Conservation (phyloP, 441 rosid genomes). For the Theobroma grandiflorum region DNA sequence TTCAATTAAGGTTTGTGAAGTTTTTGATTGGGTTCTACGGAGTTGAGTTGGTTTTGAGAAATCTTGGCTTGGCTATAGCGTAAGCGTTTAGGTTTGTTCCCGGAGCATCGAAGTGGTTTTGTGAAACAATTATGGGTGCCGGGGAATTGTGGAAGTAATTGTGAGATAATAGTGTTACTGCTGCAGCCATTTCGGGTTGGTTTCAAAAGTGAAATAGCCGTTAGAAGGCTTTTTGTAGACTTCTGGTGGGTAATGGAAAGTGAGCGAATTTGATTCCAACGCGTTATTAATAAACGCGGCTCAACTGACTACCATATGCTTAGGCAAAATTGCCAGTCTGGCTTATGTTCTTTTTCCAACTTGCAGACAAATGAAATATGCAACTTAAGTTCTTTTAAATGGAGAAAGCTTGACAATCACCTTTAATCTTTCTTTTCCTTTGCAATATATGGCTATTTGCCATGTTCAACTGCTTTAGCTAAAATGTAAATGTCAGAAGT, state of each 20-base stretch:
- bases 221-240: background rate
- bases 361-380: too few relatives aligned
- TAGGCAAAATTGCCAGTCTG: too few relatives aligned
- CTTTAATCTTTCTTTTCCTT: too few relatives aligned
- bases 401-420: too few relatives aligned
- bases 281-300: too few relatives aligned
- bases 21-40: background rate
- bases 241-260: background rate
- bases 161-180: conserved; percentile 19
- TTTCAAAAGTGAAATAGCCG: conserved; percentile 14
- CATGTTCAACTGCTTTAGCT: too few relatives aligned
- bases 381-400: too few relatives aligned
- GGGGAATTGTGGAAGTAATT: conserved; percentile 32
- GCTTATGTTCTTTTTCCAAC: too few relatives aligned
- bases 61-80: conserved; percentile 32
- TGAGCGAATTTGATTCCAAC: too few relatives aligned
- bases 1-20: conserved; percentile 7
- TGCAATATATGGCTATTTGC: too few relatives aligned
- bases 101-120: conserved; percentile 24
- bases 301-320: too few relatives aligned
- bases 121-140: conserved; percentile 33
- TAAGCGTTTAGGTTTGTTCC: conserved; percentile 23
- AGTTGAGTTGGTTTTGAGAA: conserved; percentile 23
- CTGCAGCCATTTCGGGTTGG: conserved; percentile 42
- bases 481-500: too few relatives aligned